Percentiles rank a stretch among this genome's conserved stretches.
Conservation (phyloP, 768 basidiomycete species). For the Trametes meyenii region DNA sequence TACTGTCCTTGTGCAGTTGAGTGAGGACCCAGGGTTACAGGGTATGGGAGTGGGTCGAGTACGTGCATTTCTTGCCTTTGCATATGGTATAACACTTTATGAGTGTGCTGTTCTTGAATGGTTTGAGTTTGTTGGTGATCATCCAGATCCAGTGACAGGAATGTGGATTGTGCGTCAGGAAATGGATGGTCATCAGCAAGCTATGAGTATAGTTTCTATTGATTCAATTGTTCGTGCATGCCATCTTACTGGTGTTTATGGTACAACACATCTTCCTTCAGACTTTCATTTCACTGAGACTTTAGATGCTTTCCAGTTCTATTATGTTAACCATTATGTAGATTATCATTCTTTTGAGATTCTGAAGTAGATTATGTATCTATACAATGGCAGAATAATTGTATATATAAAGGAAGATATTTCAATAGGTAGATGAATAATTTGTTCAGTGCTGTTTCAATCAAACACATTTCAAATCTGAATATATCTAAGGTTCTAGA, state of each 20-base stretch:
- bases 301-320: not conserved
- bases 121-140: not conserved
- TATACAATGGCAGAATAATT: too few relatives aligned
- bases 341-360: too few relatives aligned
- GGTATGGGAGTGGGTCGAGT: not conserved
- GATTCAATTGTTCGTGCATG: not conserved
- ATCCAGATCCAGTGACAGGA: not conserved
- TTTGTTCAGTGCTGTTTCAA: too few relatives aligned
- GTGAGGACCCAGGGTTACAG: not conserved
- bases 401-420: too few relatives aligned
- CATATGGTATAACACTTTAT: not conserved
- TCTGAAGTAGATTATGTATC: too few relatives aligned
- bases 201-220: not conserved
- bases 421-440: too few relatives aligned
- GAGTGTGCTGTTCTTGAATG: not conserved
- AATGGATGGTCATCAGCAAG: not conserved
- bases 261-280: not conserved
- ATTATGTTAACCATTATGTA: not conserved
- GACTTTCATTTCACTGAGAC: not conserved
- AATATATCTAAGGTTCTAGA: too few relatives aligned
- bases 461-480: too few relatives aligned
- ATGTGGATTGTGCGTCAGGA: slow-evolving; percentile 4
- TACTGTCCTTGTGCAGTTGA: not conserved
- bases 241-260: not conserved
- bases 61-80: not conserved